These are phyloP conservation scores for Syncephalastrum monosporum DNA, from an alignment of 371 early-diverging fungal species.

Conservation along the genomic window DNA sequence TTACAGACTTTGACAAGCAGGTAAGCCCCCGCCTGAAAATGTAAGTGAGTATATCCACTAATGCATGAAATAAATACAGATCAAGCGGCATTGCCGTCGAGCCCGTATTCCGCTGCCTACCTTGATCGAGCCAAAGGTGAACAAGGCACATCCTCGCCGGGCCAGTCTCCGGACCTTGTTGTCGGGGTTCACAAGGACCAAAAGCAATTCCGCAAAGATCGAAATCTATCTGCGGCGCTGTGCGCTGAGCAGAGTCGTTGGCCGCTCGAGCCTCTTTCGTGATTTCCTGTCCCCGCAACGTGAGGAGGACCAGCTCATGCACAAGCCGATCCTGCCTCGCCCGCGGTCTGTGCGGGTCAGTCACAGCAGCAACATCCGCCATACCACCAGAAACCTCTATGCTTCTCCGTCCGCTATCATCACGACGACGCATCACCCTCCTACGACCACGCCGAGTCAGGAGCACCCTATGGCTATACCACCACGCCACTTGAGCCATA, in stretches of 20 bases:
- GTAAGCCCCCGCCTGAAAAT: constrained; percentile 15
- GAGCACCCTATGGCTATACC: background rate
- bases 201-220: constrained; percentile 26
- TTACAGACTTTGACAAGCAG: constrained; percentile 51
- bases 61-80: constrained; percentile 9
- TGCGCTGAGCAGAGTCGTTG: constrained; percentile 17
- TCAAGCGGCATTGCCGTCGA: constrained; percentile 24
- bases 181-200: constrained; percentile 5
- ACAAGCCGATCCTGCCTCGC: constrained; percentile 4
- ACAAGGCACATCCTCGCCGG: background rate
- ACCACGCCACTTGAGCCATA: no score
- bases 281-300: constrained; percentile 30
- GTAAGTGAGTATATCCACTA: background rate
- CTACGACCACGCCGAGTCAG: background rate
- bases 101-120: constrained; percentile 24
- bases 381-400: background rate
- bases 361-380: constrained; percentile 4
- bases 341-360: no score
- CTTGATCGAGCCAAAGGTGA: constrained; percentile 8
- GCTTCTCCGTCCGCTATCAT: constrained; percentile 13
- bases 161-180: background rate
- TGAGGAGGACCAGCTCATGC: constrained; percentile 12
- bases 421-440: background rate
- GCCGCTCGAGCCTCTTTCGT: constrained; percentile 25
- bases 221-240: constrained; percentile 27